A percentile compares a stretch with the other conserved stretches of the same genome.
Conservation (phyloP, 164 flowering plant species). For the Dillenia turbinata region DNA sequence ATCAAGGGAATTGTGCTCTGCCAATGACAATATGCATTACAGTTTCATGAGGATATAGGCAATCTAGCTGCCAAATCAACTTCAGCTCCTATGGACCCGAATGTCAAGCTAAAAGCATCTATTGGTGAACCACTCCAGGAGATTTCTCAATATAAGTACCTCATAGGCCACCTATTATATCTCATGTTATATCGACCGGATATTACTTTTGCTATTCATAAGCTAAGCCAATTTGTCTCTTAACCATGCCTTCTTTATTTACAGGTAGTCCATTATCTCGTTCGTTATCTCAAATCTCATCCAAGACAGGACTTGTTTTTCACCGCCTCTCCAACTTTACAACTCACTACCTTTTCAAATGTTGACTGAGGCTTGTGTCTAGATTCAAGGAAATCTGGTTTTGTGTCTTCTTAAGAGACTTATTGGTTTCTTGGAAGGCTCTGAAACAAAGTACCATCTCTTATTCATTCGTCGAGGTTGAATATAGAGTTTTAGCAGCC, state of each 20-base stretch:
- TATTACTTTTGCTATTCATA: background rate
- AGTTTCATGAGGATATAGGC: background rate
- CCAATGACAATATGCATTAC: background rate
- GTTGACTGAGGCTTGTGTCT: background rate
- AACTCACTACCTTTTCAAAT: background rate
- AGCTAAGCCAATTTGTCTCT: background rate
- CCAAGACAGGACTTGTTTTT: constrained; percentile 3
- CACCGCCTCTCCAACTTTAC: background rate
- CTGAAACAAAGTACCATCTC: too few relatives aligned
- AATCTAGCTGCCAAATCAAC: background rate
- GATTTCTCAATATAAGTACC: background rate
- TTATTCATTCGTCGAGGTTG: background rate
- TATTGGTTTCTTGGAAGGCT: too few relatives aligned
- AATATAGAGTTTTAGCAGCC: constrained; percentile 8
- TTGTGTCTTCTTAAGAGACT: constrained; percentile 1
- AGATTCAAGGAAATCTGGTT: background rate
- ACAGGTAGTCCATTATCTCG: background rate
- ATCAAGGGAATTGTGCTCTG: background rate
- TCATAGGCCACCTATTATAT: background rate
- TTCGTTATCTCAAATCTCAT: background rate
- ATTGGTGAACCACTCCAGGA: background rate
- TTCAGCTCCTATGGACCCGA: background rate
- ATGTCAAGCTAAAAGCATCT: background rate
- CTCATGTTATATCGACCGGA: background rate
- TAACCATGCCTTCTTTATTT: background rate